A percentile compares a stretch with the other conserved stretches of the same genome.
Conservation (phyloP, 2,329 filamentous ascomycete genomes). For the Aotearoamyces nothofagi region DNA sequence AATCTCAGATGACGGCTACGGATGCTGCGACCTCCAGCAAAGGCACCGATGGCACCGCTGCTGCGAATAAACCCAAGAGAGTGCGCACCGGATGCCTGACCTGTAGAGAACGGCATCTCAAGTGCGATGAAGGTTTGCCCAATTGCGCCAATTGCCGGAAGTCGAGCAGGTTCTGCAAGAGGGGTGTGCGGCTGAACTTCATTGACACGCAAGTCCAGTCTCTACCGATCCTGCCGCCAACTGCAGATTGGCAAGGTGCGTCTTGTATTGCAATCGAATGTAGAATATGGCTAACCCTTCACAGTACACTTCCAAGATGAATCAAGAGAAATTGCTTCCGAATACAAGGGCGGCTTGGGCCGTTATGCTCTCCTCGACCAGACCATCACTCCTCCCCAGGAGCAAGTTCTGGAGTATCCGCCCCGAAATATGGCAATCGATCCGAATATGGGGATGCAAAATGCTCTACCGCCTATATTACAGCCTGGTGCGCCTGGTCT, state of each 20-base stretch:
- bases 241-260: conserved; percentile 48
- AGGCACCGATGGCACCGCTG: conserved; percentile 7
- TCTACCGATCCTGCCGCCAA: conserved; percentile 46
- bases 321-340: conserved; percentile 76
- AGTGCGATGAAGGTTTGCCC: conserved; percentile 64
- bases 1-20: conserved; percentile 14
- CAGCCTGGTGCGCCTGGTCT: conserved; percentile 9
- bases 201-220: conserved; percentile 64
- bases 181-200: conserved; percentile 80
- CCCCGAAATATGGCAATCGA: conserved; percentile 8
- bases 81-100: conserved; percentile 85
- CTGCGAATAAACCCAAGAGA: conserved; percentile 52
- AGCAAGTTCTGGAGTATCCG: conserved; percentile 12
- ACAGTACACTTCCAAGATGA: conserved; percentile 73
- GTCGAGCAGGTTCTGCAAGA: conserved; percentile 71
- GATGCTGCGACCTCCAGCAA: conserved; percentile 6
- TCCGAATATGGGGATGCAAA: conserved; percentile 5
- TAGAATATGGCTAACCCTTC: conserved; percentile 6
- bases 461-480: conserved; percentile 16
- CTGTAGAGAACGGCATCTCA: conserved; percentile 77
- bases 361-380: conserved; percentile 48
- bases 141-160: conserved; percentile 70
- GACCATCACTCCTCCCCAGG: conserved; percentile 16
- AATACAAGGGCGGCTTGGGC: conserved; percentile 67
- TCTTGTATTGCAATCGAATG: conserved; percentile 2